Conservation (phyloP, 257 asterid species). For the Capsicum pubescens region DNA sequence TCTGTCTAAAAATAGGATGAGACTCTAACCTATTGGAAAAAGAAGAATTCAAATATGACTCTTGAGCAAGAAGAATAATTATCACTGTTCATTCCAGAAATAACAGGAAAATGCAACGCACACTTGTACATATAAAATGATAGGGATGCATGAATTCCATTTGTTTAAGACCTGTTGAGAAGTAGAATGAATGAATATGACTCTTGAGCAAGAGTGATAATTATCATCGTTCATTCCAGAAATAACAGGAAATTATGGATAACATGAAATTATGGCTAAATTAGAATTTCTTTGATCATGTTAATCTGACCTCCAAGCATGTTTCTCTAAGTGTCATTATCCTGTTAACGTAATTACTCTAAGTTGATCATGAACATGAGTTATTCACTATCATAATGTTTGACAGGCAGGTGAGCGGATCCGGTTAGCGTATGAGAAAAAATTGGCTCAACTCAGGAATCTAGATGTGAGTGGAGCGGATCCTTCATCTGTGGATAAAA, state of each 20-base stretch:
- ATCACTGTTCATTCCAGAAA: conserved; percentile 14
- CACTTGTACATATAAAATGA: not conserved
- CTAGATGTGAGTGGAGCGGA: conserved; percentile 82
- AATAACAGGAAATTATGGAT: not conserved
- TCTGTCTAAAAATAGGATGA: conserved; percentile 1
- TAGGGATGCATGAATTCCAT: not conserved
- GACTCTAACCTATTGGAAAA: not conserved
- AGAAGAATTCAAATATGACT: conserved; percentile 3
- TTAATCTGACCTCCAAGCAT: not conserved
- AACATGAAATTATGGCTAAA: not conserved
- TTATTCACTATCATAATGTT: not conserved
- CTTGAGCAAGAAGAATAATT: conserved; percentile 19
- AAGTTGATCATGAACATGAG: conserved; percentile 4
- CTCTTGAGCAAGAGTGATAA: not conserved
- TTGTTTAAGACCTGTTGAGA: not conserved
- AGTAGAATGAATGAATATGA: conserved; percentile 2
- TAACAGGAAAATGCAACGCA: not conserved
- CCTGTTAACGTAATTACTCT: conserved; percentile 12
- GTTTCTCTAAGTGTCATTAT: conserved; percentile 1
- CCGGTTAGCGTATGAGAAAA: conserved; percentile 84
- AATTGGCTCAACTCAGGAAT: conserved; percentile 69
- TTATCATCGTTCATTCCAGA: conserved; percentile 19
- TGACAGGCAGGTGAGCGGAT: conserved; percentile 83
- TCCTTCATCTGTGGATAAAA: conserved; percentile 64
- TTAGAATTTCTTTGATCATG: not conserved